phyloP scores from a whole-genome alignment of 257 asterid genomes.

The Linderniella brevidens region DNA sequence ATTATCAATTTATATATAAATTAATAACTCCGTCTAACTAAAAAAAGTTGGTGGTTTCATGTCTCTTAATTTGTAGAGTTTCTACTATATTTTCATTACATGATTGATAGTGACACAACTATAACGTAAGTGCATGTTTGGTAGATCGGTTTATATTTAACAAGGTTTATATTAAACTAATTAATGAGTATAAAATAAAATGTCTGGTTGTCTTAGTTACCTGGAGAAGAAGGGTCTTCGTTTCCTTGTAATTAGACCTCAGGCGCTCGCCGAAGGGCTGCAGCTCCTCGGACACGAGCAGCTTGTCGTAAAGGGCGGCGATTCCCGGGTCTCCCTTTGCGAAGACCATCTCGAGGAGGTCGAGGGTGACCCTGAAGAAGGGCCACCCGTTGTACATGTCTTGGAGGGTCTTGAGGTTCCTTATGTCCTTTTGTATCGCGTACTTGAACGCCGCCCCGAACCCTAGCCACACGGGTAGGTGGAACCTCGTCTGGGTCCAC shows the following conservation, averaged over 20 bases:
- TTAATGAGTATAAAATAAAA: too few relatives aligned
- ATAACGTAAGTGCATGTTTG: too few relatives aligned
- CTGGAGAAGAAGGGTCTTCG: constrained; percentile 56
- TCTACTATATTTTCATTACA: too few relatives aligned
- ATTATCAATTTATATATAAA: too few relatives aligned
- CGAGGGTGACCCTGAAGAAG: constrained; percentile 83
- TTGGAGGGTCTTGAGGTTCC: constrained; percentile 58
- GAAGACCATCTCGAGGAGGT: constrained; percentile 81
- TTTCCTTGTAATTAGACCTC: constrained; percentile 40
- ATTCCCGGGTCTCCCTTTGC: constrained; percentile 87
- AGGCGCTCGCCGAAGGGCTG: constrained; percentile 54
- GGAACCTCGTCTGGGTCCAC: constrained; percentile 91
- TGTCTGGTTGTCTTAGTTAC: constrained; percentile 13
- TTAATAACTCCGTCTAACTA: too few relatives aligned
- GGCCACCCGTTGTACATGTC: constrained; percentile 93
- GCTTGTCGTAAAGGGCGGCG: constrained; percentile 67
- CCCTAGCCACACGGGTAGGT: constrained; percentile 94
- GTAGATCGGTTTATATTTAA: too few relatives aligned
- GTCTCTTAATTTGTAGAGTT: too few relatives aligned
- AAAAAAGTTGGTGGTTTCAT: too few relatives aligned
- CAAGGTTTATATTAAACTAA: too few relatives aligned
- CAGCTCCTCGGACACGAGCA: constrained; percentile 47
- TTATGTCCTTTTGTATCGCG: constrained; percentile 35
- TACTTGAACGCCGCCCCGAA: constrained; percentile 64
- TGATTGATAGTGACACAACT: too few relatives aligned